Percentiles rank a stretch among this genome's conserved stretches.
These are phyloP conservation scores for Backusella sp. DNA, from an alignment of 192 early-diverging fungal genomes.

Conservation along the genomic window DNA sequence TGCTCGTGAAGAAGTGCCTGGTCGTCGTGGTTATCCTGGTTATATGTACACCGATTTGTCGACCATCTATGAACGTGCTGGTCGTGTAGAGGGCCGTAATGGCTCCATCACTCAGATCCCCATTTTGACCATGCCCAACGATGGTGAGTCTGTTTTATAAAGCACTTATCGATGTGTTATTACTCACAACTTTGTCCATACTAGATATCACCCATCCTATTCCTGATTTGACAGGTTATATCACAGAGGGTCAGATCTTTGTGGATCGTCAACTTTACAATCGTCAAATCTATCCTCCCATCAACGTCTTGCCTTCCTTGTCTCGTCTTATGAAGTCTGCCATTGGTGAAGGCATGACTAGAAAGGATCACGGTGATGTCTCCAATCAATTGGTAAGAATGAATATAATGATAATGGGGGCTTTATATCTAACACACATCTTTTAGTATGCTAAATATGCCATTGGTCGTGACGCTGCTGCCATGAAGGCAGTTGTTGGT, in stretches of 20 bases:
- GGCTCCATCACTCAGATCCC: slow-evolving; percentile 99
- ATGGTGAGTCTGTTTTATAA: slow-evolving; percentile 55
- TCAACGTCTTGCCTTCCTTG: slow-evolving; percentile 97
- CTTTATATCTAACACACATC: background rate
- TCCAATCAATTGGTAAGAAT: slow-evolving; percentile 89
- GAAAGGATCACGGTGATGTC: slow-evolving; percentile 99
- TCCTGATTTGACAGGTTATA: slow-evolving; percentile 99
- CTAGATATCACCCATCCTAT: slow-evolving; percentile 98
- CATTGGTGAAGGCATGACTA: slow-evolving; percentile 96
- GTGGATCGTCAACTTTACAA: slow-evolving; percentile 98
- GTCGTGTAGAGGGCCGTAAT: slow-evolving; percentile 95
- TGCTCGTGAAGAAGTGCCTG: slow-evolving; percentile 98
- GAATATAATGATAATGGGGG: background rate
- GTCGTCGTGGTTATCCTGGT: slow-evolving; percentile 98
- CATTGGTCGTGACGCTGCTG: slow-evolving; percentile 96
- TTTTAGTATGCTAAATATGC: slow-evolving; percentile 96
- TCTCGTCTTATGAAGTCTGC: slow-evolving; percentile 99
- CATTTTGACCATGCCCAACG: slow-evolving; percentile 99
- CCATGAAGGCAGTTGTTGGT: slow-evolving; percentile 99
- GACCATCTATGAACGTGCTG: slow-evolving; percentile 99
- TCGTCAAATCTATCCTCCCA: slow-evolving; percentile 99
- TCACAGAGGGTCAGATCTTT: slow-evolving; percentile 99
- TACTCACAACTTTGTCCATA: background rate
- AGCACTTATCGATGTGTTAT: too few species aligned
- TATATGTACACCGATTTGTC: slow-evolving; percentile 99